Base-by-base conservation (phyloP, 2,329 filamentous ascomycete species). In the Fusarium verticillioides region DNA sequence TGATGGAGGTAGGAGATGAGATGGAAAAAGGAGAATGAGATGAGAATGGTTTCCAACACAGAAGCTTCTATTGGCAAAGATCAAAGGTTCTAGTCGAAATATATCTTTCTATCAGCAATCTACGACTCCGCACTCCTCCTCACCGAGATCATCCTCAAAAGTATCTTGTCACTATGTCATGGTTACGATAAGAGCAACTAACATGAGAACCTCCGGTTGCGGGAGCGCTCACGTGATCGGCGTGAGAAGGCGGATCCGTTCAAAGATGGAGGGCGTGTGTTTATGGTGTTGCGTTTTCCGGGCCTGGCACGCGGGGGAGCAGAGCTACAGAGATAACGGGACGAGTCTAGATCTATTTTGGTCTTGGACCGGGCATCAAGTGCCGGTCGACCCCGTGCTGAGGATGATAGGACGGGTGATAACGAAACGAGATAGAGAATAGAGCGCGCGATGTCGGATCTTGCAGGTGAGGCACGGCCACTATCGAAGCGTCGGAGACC, bases 211-310 rank as follows among this genome's bases (percentile, higher is more conserved):
- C 70, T 72, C 67, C 72, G 72, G 72, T 66, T 75, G 60, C 62
- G 58, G 69, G 32, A 54, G 72, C 72, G 72, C 52, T 73, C 72
- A 74, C 72, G 69, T 74, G 72, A 74, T 74, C 72, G 72, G 72
- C 10, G 16, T 50, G 13, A 19, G 40, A 12, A 39, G 11, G 44
- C 37, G 37, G 52, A 43, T 44, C 63, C 64, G 62, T 54, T 40
- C 36, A 28, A 2, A 56, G 56, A 18, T 54, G 60, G 59, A 61
- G 69, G 72, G 72, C 49, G 71, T 69, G 67, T 65, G 40, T 44
- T 30, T 59, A 60, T 43, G 60, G 56, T 12, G 44, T 39, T 46
- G 26, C 3, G 40, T 54, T 43, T 64, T 54, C 60, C 23, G 23
- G 49, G 64, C 44, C 23, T 70, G 64, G 68, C 30, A 56, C 70